These are phyloP conservation scores for Starmerella stigmatis DNA, from an alignment of 805 yeast genomes.

Conservation along the genomic window DNA sequence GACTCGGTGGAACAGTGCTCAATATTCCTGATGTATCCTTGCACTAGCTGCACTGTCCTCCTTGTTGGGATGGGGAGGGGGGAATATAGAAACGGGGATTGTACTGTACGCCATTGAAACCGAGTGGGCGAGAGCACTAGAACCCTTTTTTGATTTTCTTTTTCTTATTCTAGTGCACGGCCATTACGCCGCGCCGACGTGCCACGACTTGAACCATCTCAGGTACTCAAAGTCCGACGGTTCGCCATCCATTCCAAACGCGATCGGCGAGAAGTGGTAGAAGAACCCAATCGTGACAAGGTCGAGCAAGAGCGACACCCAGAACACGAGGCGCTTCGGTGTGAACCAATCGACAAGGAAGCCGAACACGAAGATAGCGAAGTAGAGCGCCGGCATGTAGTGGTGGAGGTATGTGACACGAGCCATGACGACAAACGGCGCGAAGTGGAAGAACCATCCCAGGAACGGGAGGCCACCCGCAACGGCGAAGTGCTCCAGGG, in stretches of 20 bases:
- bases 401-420: slow-evolving; percentile 96
- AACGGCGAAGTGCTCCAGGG: slow-evolving; percentile 38
- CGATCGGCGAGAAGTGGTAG: slow-evolving; percentile 51
- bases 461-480: slow-evolving; percentile 77
- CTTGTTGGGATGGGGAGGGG: too few relatives aligned
- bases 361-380: slow-evolving; percentile 72
- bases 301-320: slow-evolving; percentile 34
- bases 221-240: slow-evolving; percentile 40
- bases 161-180: not conserved
- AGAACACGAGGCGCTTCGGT: slow-evolving; percentile 31
- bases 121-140: too few relatives aligned
- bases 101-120: too few relatives aligned
- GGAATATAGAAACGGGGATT: too few relatives aligned
- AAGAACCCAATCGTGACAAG: slow-evolving; percentile 47
- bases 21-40: too few relatives aligned
- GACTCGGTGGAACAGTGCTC: too few relatives aligned
- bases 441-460: slow-evolving; percentile 81
- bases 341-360: slow-evolving; percentile 46
- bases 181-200: slow-evolving; percentile 16
- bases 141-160: not conserved
- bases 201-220: slow-evolving; percentile 36
- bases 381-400: slow-evolving; percentile 87
- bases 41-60: too few relatives aligned
- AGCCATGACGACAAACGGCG: slow-evolving; percentile 87
- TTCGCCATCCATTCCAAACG: slow-evolving; percentile 70